Conservation (phyloP, 208 protist species). For the Spongospora subterranea region DNA sequence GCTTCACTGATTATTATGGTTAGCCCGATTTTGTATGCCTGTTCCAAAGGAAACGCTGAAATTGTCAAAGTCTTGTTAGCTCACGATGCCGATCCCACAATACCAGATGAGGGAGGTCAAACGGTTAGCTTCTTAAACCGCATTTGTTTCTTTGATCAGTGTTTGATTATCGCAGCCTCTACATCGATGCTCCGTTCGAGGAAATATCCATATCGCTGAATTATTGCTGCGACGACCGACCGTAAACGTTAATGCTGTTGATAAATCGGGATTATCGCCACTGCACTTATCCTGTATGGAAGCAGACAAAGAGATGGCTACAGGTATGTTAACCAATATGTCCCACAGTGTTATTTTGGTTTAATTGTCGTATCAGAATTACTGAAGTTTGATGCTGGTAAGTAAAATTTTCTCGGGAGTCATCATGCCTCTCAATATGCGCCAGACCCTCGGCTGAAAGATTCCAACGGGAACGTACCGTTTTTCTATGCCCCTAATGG, state of each 20-base stretch:
- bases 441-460: not conserved
- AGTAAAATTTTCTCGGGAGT: not conserved
- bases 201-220: not conserved
- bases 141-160: not conserved
- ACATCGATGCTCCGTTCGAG: not conserved
- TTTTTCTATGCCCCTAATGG: conserved; percentile 26
- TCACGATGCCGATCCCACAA: not conserved
- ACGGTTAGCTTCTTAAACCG: not conserved
- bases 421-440: not conserved
- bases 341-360: not conserved
- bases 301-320: conserved; percentile 44
- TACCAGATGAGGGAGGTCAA: not conserved
- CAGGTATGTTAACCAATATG: not conserved
- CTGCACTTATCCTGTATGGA: conserved; percentile 46
- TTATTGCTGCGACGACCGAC: not conserved
- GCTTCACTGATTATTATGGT: not conserved
- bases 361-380: not conserved
- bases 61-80: not conserved
- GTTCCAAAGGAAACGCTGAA: not conserved
- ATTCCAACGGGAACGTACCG: not conserved
- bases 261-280: not conserved
- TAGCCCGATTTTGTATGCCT: conserved; percentile 1
- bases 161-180: not conserved
- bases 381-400: not conserved
- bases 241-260: conserved; percentile 49